Evolutionary conservation across 768 basidiomycete genomes (phyloP), one percentile per base, ranked within the genome.

Genomic region (Tricholoma bakamatsutake): DNA sequence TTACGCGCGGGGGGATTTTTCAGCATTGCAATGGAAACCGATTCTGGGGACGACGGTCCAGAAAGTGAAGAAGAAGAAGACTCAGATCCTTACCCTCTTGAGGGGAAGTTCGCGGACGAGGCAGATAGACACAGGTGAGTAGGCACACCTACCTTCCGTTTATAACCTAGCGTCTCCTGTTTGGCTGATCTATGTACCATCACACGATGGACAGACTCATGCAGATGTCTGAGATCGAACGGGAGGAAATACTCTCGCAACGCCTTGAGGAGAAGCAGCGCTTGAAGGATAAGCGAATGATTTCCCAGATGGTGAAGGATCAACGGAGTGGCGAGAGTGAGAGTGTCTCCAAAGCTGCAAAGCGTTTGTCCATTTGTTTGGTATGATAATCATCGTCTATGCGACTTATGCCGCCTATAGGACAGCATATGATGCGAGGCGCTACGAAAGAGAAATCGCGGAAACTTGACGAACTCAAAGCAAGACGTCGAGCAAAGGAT

Each of bases 41-140:
- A 79, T 31, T 80, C 80, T 33, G 83, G 85, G 15, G 83, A 80
- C 33, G 73, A 77, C 39, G 79, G 71, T 18, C 77, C 79, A 10
- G 87, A 89, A 62, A 86, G 82, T 57, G 88, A 89, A 62, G 82
- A 80, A 54, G 80, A 79, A 54, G 80, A 79, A 30, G 78, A 76
- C 4, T 66, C 68, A 11, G 87, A 91, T 61, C 85, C 85, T 3
- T 98, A 92, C 67, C 95, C 93, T 0, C 73, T 97, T 11, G 96
- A 98, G 63, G 93, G 92, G 50, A 91, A 92, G 69, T 98, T 90
- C 66, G 80, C 80, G 56, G 86, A 97, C 64, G 92, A 93, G 62
- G 79, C 75, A 11, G 96, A 98, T 69, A 81, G 88, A 64, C 80
- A 86, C 60, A 73, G 78, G 96, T 96, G 74, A 74, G 88, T 76